Percentiles rank a stretch among this genome's conserved stretches.
phyloP scores from a whole-genome alignment of 768 basidiomycete species.

The Tulasnella sp. region DNA sequence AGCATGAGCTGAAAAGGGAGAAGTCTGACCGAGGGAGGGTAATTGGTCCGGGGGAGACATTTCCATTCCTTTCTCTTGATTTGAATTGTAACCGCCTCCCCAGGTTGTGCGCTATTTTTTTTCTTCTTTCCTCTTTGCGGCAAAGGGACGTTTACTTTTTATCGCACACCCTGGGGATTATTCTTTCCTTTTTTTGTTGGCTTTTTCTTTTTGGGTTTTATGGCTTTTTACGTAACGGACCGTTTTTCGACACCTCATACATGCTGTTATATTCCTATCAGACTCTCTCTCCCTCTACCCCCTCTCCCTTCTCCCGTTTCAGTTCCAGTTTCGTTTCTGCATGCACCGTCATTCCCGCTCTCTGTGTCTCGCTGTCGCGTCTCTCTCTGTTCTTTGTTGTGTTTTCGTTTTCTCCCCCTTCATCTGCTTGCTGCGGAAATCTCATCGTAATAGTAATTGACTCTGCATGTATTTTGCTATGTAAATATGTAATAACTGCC shows the following conservation, averaged over 20 bases:
- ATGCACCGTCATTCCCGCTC: not conserved
- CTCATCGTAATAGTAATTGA: not conserved
- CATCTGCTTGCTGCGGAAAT: not conserved
- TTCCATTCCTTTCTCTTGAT: not conserved
- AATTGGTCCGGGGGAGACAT: not conserved
- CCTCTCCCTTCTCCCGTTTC: not conserved
- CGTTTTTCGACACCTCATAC: too few relatives aligned
- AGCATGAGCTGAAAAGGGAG: not conserved
- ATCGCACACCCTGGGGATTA: not conserved
- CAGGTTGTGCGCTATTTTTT: not conserved
- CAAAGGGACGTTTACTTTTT: not conserved
- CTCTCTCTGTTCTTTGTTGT: not conserved
- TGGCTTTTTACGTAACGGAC: too few relatives aligned
- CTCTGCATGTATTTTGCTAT: not conserved
- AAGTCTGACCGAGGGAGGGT: not conserved
- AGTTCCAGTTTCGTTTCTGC: too few relatives aligned
- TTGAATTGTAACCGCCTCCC: not conserved
- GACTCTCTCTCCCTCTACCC: too few relatives aligned
- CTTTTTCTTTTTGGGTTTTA: too few relatives aligned
- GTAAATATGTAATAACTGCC: constrained; percentile 5
- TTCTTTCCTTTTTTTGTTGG: not conserved
- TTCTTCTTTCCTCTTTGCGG: too few relatives aligned
- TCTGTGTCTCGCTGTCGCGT: not conserved
- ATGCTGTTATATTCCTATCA: too few relatives aligned
- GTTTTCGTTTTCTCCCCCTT: not conserved